Evolutionary conservation across 805 yeast genomes (phyloP), one percentile per base, ranked within the genome.

Genomic region (Starmera caribaea): DNA sequence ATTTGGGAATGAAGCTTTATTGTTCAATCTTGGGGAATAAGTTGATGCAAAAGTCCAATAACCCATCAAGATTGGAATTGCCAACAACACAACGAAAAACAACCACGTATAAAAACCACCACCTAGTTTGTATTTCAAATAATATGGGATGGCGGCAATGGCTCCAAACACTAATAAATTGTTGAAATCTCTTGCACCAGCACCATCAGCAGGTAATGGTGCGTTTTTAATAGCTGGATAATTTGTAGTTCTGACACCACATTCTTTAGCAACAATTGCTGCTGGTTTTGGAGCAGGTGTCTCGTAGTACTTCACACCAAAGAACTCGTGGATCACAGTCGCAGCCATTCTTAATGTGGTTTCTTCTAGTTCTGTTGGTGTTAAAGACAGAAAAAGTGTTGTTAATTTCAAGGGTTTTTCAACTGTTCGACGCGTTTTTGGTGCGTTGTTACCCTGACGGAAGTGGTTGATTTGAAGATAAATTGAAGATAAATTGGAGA

Each of bases 151-250:
- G 26, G 72, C 68, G 7, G 69, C 50, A 44, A 82, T 51, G 27
- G 79, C 55, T 2, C 67, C 66, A 16, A 71, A 39, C 42, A 87
- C 54, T 11, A 74, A 54, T 48, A 52, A 52, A 63, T 88, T 87
- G 61, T 74, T 73, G 65, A 88, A 87, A 51, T 79, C 75, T 57
- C 74, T 78, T 28, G 88, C 69, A 21, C 94, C 88, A 6, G 96
- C 85, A 33, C 96, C 96, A 57, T 87, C 96, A 5, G 95, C 95
- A 24, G 95, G 89, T 45, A 86, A 67, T 10, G 88, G 88, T 2
- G 90, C 95, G 57, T 87, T 87, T 55, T 81, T 76, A 57, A 87
- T 86, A 8, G 89, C 68, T 24, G 95, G 94, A 37, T 57, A 74
- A 15, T 46, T 49, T 27, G 59, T 55, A 35, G 59, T 50, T 38